These are phyloP conservation scores for Exophiala oligosperma DNA, from an alignment of 2,329 filamentous ascomycete species.

Conservation along the genomic window DNA sequence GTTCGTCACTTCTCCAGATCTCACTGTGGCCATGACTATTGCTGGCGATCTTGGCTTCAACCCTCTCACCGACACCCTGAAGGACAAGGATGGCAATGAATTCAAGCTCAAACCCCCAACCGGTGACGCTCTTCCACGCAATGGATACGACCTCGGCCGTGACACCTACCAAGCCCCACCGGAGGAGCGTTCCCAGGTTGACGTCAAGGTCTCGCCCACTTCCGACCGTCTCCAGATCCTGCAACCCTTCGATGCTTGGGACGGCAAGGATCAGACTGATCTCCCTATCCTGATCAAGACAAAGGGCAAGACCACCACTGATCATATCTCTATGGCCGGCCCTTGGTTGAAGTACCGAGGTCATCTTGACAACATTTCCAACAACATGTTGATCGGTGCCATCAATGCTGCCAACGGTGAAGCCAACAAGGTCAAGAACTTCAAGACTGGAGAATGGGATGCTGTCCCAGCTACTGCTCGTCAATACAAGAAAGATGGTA, in stretches of 20 bases:
- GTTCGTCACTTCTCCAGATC: slow-evolving; percentile 87
- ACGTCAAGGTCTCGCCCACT: slow-evolving; percentile 79
- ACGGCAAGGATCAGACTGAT: slow-evolving; percentile 83
- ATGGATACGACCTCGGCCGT: slow-evolving; percentile 85
- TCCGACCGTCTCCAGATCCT: slow-evolving; percentile 95
- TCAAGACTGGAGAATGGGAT: slow-evolving; percentile 77
- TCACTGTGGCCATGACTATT: slow-evolving; percentile 83
- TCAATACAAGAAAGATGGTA: slow-evolving; percentile 97
- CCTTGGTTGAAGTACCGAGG: slow-evolving; percentile 99
- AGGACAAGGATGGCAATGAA: slow-evolving; percentile 94
- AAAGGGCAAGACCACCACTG: slow-evolving; percentile 93
- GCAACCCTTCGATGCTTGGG: slow-evolving; percentile 80
- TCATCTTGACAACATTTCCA: slow-evolving; percentile 98
- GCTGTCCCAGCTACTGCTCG: slow-evolving; percentile 91
- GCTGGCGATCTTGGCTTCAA: slow-evolving; percentile 90
- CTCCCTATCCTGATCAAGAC: slow-evolving; percentile 95
- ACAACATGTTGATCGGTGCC: slow-evolving; percentile 99
- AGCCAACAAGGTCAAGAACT: slow-evolving; percentile 97
- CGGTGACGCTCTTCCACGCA: slow-evolving; percentile 75
- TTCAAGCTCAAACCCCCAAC: slow-evolving; percentile 81
- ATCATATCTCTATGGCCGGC: slow-evolving; percentile 96
- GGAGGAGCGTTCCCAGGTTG: slow-evolving; percentile 68
- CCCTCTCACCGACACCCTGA: slow-evolving; percentile 86
- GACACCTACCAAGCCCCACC: slow-evolving; percentile 97
- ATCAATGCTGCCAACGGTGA: slow-evolving; percentile 94